These are phyloP conservation scores for Coffea humblotiana DNA, from an alignment of 305 asterid species.

Conservation along the genomic window DNA sequence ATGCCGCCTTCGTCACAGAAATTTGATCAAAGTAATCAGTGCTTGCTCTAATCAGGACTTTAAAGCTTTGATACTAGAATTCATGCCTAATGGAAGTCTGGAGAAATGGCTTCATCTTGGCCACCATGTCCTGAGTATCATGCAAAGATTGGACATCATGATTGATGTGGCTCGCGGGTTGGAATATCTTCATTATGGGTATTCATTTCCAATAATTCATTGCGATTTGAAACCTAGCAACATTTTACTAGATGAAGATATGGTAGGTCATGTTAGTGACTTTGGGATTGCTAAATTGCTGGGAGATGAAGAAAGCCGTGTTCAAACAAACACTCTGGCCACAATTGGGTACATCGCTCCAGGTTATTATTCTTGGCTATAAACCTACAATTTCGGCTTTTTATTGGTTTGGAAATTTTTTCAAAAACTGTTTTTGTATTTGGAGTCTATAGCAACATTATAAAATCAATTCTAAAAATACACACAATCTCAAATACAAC, in stretches of 20 bases:
- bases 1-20: background rate
- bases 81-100: background rate
- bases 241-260: background rate
- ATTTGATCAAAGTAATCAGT: background rate
- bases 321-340: background rate
- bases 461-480: too few species aligned
- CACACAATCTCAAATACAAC: too few species aligned
- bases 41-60: background rate
- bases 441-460: too few species aligned
- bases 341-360: background rate
- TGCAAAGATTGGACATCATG: too few species aligned
- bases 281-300: background rate
- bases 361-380: background rate
- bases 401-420: too few species aligned
- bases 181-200: too few species aligned
- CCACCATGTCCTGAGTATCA: too few species aligned
- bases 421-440: too few species aligned
- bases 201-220: too few species aligned
- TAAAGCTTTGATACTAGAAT: background rate
- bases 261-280: slow-evolving; percentile 4
- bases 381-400: too few species aligned
- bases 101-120: background rate
- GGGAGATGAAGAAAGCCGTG: background rate
- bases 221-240: too few species aligned
- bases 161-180: too few species aligned